Evolutionary conservation across 257 asterid genomes (phyloP), one percentile per base, ranked within the genome.

Genomic region (Solanum tarijense): DNA sequence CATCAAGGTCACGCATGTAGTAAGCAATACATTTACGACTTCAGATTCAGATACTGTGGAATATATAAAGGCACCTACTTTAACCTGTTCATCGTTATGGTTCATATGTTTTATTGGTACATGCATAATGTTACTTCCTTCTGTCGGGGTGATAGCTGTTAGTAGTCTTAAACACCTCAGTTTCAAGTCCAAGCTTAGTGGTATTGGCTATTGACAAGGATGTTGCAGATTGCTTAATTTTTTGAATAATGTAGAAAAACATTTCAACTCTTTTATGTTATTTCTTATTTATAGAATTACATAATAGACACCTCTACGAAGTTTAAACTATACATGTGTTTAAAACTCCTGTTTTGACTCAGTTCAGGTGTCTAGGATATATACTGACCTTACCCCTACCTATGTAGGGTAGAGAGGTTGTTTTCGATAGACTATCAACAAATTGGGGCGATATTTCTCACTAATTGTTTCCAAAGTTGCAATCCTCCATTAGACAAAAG

Each of bases 1-100:
- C 90, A 65, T 90, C 96, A 66, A 95, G 93, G 92, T 89, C 99
- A 10, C 98, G 98, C 83, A 90, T 96, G 87, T 96, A 89, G 87
- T 96, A 89, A 87, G 83, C 84, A 6, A 31, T 72, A 6, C 29
- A 52, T 16, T 68, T 73, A 12, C 27, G 35, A 83, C 68, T 39
- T 43, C 84, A n/a, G 52, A 38, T 39, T 41, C 83, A n/a, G 72
- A 58, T 58, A 10, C 82, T 6, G n/a, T 69, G 76, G 27, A 58
- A 71, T 43, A 46, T n/a, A 31, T n/a, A 72, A 74, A n/a, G 9
- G 41, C 32, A 18, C 29, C 82, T 73, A 25, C 62, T 78, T 41
- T 79, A 5, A 78, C 35, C 38, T 79, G 16, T 43, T 18, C 41
- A 29, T 31, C 68, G 8, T 25, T 14, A 41, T 41, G 84, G 25